A percentile compares a stretch with the other conserved stretches of the same genome.
phyloP scores from a whole-genome alignment of 2,329 filamentous ascomycete genomes.

The Fusarium pseudonygamai region DNA sequence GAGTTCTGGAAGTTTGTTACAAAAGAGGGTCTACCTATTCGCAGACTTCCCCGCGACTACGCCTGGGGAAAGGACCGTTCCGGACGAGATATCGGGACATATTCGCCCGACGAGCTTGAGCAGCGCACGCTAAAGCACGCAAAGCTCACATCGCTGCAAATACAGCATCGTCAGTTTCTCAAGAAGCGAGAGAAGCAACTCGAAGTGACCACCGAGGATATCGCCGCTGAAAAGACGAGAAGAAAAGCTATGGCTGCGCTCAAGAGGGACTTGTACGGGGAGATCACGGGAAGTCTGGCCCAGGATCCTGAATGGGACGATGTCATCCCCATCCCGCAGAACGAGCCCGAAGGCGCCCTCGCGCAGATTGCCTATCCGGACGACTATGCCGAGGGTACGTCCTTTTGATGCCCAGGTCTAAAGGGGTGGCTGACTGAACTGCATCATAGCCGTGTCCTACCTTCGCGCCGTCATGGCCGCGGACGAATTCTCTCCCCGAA shows the following conservation, averaged over 20 bases:
- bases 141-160: conserved; percentile 54
- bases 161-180: conserved; percentile 57
- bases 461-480: conserved; percentile 91
- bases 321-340: conserved; percentile 81
- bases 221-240: conserved; percentile 57
- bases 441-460: conserved; percentile 79
- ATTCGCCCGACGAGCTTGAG: conserved; percentile 57
- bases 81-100: conserved; percentile 60
- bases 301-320: conserved; percentile 84
- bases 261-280: conserved; percentile 62
- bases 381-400: conserved; percentile 81
- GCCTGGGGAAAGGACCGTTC: conserved; percentile 62
- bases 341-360: conserved; percentile 84
- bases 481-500: conserved; percentile 83
- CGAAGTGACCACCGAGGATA: conserved; percentile 48
- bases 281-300: conserved; percentile 56
- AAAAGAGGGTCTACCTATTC: conserved; percentile 61
- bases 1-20: conserved; percentile 67
- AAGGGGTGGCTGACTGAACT: conserved; percentile 35
- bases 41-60: conserved; percentile 53
- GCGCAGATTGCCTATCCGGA: conserved; percentile 93
- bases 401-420: conserved; percentile 7
- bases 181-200: conserved; percentile 46
- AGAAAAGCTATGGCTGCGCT: conserved; percentile 62
- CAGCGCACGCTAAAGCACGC: conserved; percentile 54